Evolutionary conservation across 768 basidiomycete genomes (phyloP), one percentile per base, ranked within the genome.

Genomic region (Chalciporus pseudorubinellus): DNA sequence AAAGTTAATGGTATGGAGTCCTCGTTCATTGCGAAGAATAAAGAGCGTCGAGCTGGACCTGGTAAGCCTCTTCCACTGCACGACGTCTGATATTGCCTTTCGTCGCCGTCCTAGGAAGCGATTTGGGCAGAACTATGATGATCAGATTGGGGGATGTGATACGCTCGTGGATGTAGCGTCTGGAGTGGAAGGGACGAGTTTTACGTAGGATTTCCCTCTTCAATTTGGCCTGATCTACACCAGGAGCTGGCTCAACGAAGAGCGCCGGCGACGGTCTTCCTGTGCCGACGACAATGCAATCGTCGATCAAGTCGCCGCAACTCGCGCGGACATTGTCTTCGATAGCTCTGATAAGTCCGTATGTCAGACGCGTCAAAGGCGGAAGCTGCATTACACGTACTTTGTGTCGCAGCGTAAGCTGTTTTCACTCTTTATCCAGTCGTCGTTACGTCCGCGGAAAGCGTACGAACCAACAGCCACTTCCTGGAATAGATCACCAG

Each of bases 371-470:
- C 41, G 28, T 31, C 39, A 16, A 20, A 42, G 1, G 20, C 14
- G 13, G 22, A 19, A 24, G 29, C 44, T 24, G 34, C 7, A 12
- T 9, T 39, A 8, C 26, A 73, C 74, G 28, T 69, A 79, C 77
- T 81, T 83, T 44, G 89, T 89, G 61, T 91, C 88, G 60, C 88
- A 89, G 46, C 88, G 79, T 55, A 89, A 71, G 61, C 87, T 84
- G 63, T 81, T 87, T 62, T 87, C 84, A 34, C 83, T 84, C 72
- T 90, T 91, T 66, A 91, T 90, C 89, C 88, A 89, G 67, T 91
- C 88, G 59, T 91, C 88, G 53, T 88, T 81, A 38, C 89, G 80
- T 21, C 88, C 89, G 33, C 84, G 79, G 55, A 78, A 86, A 41
- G 81, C 63, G 63, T 84, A 90, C 58, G 69, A 71, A 0, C 85